Base-by-base conservation (phyloP, 2,329 filamentous ascomycete species). In the Penicillium psychrosexuale region DNA sequence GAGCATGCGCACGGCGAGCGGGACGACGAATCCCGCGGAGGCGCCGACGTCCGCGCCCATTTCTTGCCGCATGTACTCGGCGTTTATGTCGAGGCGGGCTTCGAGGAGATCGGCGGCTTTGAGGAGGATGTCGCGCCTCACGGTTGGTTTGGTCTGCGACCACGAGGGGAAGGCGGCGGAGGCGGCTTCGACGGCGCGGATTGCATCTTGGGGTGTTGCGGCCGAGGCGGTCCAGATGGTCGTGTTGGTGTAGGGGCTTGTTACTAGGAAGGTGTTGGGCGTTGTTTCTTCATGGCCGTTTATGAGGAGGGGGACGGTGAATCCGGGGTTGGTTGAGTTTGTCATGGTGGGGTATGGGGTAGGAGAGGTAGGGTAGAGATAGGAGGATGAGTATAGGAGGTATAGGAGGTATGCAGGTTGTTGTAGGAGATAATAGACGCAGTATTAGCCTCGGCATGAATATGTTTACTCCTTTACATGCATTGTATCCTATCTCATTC, bases 121-220 rank as follows among this genome's bases (percentile, higher is more conserved):
- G 59, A 90, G 77, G 47, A 94, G 80, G 63, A 93, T 84, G 58
- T 87, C 82, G 17, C 88, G 84, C 30, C 87, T 84, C 17, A 78
- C 64, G n/a, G 76, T 66, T 1, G 85, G 82, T 33, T 83, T 84
- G 2, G 83, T 82, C 53, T 78, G 80, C 19, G 81, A 80, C 90
- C 89, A 94, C 50, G 80, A 71, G 44, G 80, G 80, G 69, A 89
- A 86, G 1, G 89, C 88, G 2, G 77, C 75, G 9, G 82, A 75
- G 1, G 88, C 88, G 11, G 86, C 83, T 19, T 76, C 70, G 28
- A 81, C 70, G 31, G 84, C 84, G 39, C 69, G 66, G 17, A 70
- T 59, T 17, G 70, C 69, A 61, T 72, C 67, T 43, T 66, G 42
- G 4, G 46, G 83, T 79, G 56, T 64, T 17, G 80, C 82, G n/a